A percentile compares a stretch with the other conserved stretches of the same genome.
Conservation (phyloP, 495 filamentous ascomycete species). For the Staphylotrichum longicolle region DNA sequence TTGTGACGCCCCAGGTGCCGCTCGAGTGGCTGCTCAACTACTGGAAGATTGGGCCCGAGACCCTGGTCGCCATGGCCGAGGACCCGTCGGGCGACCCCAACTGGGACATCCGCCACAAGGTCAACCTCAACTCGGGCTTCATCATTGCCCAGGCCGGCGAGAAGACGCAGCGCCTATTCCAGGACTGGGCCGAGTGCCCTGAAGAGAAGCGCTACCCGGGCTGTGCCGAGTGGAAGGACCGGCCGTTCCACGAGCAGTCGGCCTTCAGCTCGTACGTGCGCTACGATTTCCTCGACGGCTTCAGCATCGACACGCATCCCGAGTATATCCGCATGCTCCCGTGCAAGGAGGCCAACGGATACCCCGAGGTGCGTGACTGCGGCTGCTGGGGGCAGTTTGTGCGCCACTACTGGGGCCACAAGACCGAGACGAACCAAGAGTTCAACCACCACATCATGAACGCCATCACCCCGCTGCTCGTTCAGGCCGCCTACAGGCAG, state of each 20-base stretch:
- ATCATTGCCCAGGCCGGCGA: conserved; percentile 33
- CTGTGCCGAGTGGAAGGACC: conserved; percentile 29
- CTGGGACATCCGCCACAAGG: conserved; percentile 17
- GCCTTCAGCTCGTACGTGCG: conserved; percentile 33
- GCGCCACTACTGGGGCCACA: conserved; percentile 33
- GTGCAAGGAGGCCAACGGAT: conserved; percentile 34
- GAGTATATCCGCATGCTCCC: conserved; percentile 28
- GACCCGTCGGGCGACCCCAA: conserved; percentile 35
- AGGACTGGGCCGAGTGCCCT: conserved; percentile 36
- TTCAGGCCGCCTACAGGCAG: conserved; percentile 22
- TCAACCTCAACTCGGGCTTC: conserved; percentile 36
- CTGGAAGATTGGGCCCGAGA: conserved; percentile 46
- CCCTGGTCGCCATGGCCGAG: conserved; percentile 46
- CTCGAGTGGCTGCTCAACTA: conserved; percentile 56
- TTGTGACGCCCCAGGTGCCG: conserved; percentile 48
- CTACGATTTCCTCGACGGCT: conserved; percentile 33
- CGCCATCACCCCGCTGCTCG: conserved; percentile 27
- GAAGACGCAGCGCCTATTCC: conserved; percentile 30
- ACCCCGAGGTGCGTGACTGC: conserved; percentile 20
- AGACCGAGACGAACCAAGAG: conserved; percentile 23
- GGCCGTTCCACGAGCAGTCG: conserved; percentile 32
- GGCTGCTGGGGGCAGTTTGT: conserved; percentile 31
- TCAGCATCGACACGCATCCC: conserved; percentile 26
- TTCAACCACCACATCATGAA: conserved; percentile 27
- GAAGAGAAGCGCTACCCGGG: conserved; percentile 30